Evolutionary conservation across 2,329 filamentous ascomycete species (phyloP).

Genomic region (Trichoderma endophyticum): DNA sequence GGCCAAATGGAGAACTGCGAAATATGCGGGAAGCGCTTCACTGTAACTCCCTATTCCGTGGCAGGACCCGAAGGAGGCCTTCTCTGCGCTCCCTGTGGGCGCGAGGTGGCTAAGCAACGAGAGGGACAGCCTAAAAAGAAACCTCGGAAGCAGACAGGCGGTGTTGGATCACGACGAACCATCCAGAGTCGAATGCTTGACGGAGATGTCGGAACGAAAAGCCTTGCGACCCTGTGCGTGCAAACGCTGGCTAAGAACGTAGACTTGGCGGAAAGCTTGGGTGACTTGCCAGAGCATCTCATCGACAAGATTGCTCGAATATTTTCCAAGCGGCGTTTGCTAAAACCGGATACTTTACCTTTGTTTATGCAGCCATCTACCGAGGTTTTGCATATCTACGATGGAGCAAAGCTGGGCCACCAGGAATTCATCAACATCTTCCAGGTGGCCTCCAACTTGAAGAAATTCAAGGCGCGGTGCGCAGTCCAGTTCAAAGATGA

Average conservation of each 20-base stretch:
- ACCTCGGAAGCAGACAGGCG: slow-evolving; percentile 49
- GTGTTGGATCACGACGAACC: slow-evolving; percentile 65
- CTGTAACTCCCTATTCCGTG: slow-evolving; percentile 85
- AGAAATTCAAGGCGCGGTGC: slow-evolving; percentile 71
- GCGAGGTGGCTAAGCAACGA: slow-evolving; percentile 64
- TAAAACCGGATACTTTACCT: slow-evolving; percentile 52
- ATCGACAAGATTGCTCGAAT: slow-evolving; percentile 59
- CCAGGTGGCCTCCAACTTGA: slow-evolving; percentile 66
- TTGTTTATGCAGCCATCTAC: slow-evolving; percentile 54
- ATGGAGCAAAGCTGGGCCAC: slow-evolving; percentile 61
- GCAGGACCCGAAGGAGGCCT: slow-evolving; percentile 78
- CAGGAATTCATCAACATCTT: slow-evolving; percentile 82
- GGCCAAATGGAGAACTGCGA: slow-evolving; percentile 89
- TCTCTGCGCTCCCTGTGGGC: slow-evolving; percentile 80
- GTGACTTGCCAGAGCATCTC: slow-evolving; percentile 52
- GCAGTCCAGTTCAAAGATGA: slow-evolving; percentile 89
- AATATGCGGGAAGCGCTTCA: slow-evolving; percentile 81
- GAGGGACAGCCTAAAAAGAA: slow-evolving; percentile 39
- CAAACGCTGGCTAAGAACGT: slow-evolving; percentile 63
- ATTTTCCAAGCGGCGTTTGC: slow-evolving; percentile 57
- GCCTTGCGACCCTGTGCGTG: slow-evolving; percentile 61
- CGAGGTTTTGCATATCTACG: slow-evolving; percentile 54
- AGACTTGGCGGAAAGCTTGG: slow-evolving; percentile 59
- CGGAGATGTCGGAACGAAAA: slow-evolving; percentile 67
- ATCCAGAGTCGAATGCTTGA: slow-evolving; percentile 82